phyloP scores from a whole-genome alignment of 768 basidiomycete species.

The Calocera cornea region DNA sequence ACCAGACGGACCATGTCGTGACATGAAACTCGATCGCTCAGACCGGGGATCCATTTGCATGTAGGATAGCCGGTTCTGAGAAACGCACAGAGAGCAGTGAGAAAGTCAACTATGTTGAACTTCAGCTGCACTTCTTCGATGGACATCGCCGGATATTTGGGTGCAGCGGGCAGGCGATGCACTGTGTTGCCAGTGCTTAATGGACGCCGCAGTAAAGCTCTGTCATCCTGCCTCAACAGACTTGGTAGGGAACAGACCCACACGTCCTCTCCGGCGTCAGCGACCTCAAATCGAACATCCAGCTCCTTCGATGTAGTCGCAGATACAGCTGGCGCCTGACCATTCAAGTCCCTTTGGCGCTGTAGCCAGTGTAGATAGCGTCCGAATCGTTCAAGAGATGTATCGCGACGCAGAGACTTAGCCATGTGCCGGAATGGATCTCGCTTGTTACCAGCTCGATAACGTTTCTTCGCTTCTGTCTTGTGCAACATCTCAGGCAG shows the following conservation, averaged over 20 bases:
- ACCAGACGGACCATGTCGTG: constrained; percentile 2
- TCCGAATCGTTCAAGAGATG: constrained; percentile 22
- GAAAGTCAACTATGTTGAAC: constrained; percentile 1
- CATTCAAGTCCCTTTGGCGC: too few species aligned
- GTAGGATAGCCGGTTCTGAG: background rate
- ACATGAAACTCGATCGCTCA: background rate
- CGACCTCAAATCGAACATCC: too few species aligned
- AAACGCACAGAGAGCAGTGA: background rate
- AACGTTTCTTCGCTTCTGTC: constrained; percentile 30
- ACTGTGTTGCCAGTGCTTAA: too few species aligned
- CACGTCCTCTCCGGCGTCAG: too few species aligned
- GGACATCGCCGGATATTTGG: too few species aligned
- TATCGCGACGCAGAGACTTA: constrained; percentile 25
- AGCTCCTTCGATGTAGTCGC: background rate
- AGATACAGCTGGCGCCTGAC: too few species aligned
- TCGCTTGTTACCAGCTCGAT: constrained; percentile 23
- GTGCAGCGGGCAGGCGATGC: too few species aligned
- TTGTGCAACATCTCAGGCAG: constrained; percentile 31
- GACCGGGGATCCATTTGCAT: background rate
- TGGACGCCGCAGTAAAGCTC: too few species aligned
- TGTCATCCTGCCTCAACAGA: too few species aligned
- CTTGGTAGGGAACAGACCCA: too few species aligned
- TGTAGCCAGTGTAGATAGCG: constrained; percentile 22
- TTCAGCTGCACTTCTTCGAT: too few species aligned
- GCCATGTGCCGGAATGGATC: constrained; percentile 32